These are phyloP conservation scores for Ilex paraguariensis DNA, from an alignment of 305 asterid genomes.

Conservation along the genomic window DNA sequence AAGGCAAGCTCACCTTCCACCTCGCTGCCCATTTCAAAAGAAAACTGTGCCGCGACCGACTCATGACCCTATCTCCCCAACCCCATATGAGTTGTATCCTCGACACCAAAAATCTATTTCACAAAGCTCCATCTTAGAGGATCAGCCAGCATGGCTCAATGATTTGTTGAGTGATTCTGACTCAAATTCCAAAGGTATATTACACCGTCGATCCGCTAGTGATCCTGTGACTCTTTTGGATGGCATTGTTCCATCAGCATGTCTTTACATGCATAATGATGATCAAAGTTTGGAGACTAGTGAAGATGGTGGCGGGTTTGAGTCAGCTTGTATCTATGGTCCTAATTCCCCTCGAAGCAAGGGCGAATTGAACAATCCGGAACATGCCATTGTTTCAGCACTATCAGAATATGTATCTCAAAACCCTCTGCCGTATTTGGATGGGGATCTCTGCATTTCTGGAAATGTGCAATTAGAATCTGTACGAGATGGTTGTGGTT, in stretches of 20 bases:
- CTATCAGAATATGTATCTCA: conserved; percentile 52
- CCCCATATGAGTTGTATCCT: conserved; percentile 26
- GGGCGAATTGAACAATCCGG: conserved; percentile 42
- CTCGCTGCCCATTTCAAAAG: conserved; percentile 85
- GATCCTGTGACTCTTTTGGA: conserved; percentile 46
- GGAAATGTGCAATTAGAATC: conserved; percentile 31
- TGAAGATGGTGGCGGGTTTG: conserved; percentile 41
- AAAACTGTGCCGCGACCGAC: conserved; percentile 26
- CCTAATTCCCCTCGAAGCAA: conserved; percentile 84
- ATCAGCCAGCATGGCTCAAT: conserved; percentile 70
- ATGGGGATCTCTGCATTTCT: conserved; percentile 30
- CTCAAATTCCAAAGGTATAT: conserved; percentile 24
- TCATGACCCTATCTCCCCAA: conserved; percentile 19
- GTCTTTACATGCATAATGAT: conserved; percentile 27
- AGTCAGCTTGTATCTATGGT: conserved; percentile 56
- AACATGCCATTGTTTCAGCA: conserved; percentile 64
- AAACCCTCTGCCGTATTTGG: conserved; percentile 42
- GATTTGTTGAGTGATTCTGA: conserved; percentile 62
- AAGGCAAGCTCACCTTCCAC: conserved; percentile 79
- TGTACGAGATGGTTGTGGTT: conserved; percentile 25
- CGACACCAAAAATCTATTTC: conserved; percentile 39
- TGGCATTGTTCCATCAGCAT: conserved; percentile 30
- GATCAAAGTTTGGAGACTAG: conserved; percentile 31
- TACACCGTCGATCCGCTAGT: conserved; percentile 56
- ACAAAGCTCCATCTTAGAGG: conserved; percentile 44